Percentiles rank a stretch among this genome's conserved stretches.
These are phyloP conservation scores for Lactarius psammicola DNA, from an alignment of 768 basidiomycete species.

Conservation along the genomic window DNA sequence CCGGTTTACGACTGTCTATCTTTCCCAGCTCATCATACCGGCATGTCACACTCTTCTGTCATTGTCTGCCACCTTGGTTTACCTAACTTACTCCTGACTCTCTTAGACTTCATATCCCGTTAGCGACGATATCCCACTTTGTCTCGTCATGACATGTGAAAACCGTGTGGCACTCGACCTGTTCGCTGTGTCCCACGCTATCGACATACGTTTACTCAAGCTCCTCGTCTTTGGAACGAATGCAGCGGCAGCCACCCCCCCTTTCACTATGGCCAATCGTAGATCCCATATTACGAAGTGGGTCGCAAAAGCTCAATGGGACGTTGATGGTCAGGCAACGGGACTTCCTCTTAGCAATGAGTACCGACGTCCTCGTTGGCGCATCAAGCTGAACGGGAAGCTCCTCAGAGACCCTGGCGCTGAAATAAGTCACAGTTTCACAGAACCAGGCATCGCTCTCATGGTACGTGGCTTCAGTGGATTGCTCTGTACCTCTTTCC, in stretches of 20 bases:
- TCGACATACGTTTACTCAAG: constrained; percentile 22
- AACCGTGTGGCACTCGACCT: constrained; percentile 14
- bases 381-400: constrained; percentile 14
- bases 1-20: not conserved
- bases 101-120: constrained; percentile 10
- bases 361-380: constrained; percentile 13
- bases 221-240: constrained; percentile 22
- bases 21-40: constrained; percentile 16
- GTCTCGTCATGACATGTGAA: constrained; percentile 15
- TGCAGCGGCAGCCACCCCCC: not conserved
- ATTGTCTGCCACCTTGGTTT: not conserved
- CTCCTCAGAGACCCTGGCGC: not conserved
- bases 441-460: constrained; percentile 4
- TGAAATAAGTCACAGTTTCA: constrained; percentile 16
- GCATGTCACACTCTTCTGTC: not conserved
- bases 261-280: not conserved
- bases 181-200: not conserved
- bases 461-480: constrained; percentile 10
- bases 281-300: not conserved
- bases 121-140: constrained; percentile 16
- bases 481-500: too few species aligned
- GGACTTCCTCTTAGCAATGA: not conserved
- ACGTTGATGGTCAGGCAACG: not conserved
- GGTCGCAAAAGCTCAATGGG: constrained; percentile 22
- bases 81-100: not conserved